Percentiles rank a stretch among this genome's conserved stretches.
These are phyloP conservation scores for Fusarium sp. DNA, from an alignment of 2,329 filamentous ascomycete species.

Conservation along the genomic window DNA sequence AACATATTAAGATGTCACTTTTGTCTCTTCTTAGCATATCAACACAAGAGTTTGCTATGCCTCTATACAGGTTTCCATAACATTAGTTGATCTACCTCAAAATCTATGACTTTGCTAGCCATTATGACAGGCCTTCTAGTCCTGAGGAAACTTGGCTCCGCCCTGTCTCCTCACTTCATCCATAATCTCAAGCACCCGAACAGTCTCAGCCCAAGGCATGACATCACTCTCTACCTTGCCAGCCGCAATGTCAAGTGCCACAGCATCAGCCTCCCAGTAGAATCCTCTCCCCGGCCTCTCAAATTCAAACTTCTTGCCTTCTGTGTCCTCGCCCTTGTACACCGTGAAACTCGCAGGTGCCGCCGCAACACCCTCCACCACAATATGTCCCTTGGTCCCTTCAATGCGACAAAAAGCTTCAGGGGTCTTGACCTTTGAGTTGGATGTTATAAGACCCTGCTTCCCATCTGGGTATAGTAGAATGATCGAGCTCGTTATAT, in stretches of 20 bases:
- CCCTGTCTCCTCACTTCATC: constrained; percentile 60
- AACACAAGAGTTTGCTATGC: too few relatives aligned
- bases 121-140: constrained; percentile 16
- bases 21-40: too few relatives aligned
- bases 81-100: neutral
- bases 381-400: constrained; percentile 55
- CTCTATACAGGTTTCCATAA: neutral
- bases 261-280: constrained; percentile 61
- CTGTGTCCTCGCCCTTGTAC: constrained; percentile 45
- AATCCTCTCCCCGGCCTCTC: constrained; percentile 56
- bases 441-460: constrained; percentile 59
- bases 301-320: constrained; percentile 55
- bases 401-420: constrained; percentile 57
- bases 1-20: too few relatives aligned
- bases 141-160: constrained; percentile 50
- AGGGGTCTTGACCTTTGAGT: constrained; percentile 48
- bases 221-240: constrained; percentile 55
- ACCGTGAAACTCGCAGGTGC: constrained; percentile 55
- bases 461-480: constrained; percentile 56
- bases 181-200: constrained; percentile 61
- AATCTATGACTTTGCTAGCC: neutral
- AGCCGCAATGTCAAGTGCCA: constrained; percentile 57
- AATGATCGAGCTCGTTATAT: constrained; percentile 55
- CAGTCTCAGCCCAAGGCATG: constrained; percentile 62
- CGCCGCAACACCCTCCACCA: constrained; percentile 53